phyloP scores from a whole-genome alignment of 2,329 filamentous ascomycete genomes.

The Lasiodiplodia gonubiensis region DNA sequence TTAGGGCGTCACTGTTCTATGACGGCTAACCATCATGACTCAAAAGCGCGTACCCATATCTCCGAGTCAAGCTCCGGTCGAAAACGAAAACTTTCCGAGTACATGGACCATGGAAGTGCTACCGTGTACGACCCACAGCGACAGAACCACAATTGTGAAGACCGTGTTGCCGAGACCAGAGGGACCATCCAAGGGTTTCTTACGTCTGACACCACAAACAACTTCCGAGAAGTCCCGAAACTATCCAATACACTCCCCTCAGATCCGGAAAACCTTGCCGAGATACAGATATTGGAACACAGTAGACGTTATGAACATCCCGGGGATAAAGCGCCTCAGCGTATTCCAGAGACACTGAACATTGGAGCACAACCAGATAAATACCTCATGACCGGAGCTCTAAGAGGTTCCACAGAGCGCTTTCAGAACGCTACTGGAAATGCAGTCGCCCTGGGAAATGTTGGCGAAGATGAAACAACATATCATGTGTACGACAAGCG shows the following conservation, averaged over 20 bases:
- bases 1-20: not conserved
- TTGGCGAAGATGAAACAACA: not conserved
- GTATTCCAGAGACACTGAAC: not conserved
- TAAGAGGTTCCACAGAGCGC: not conserved
- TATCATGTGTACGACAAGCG: not conserved
- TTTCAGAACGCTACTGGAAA: not conserved
- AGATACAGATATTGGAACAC: not conserved
- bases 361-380: not conserved
- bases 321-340: too few relatives aligned
- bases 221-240: not conserved
- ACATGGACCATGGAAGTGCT: not conserved
- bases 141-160: not conserved
- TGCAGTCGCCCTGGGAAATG: not conserved
- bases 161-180: not conserved
- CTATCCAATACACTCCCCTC: not conserved
- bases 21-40: not conserved
- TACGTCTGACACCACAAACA: not conserved
- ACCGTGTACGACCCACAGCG: not conserved
- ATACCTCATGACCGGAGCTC: slow-evolving; percentile 24
- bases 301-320: not conserved
- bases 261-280: not conserved
- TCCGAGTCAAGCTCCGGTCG: slow-evolving; percentile 10
- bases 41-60: not conserved
- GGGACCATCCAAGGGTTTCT: too few relatives aligned
- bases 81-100: slow-evolving; percentile 15